These are phyloP conservation scores for Pythium rishiriense DNA, from an alignment of 352 stramenopile species.

Conservation along the genomic window DNA sequence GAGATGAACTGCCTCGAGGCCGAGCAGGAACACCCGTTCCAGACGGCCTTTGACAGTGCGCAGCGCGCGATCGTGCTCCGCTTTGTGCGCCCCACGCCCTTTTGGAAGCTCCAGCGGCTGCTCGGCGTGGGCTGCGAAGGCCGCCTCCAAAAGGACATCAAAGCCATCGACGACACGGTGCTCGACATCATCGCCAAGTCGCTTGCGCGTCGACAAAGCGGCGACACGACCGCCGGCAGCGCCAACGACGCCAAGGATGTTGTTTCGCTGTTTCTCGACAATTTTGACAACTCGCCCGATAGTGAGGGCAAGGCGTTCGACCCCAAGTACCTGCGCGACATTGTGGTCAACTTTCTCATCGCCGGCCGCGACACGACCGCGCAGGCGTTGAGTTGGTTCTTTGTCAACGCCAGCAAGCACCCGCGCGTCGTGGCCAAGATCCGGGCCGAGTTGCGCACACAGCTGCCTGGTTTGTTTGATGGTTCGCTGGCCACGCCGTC, in stretches of 20 bases:
- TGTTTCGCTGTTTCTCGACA: slow-evolving; percentile 55
- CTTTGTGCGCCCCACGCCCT: slow-evolving; percentile 34
- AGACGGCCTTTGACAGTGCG: slow-evolving; percentile 41
- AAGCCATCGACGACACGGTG: slow-evolving; percentile 51
- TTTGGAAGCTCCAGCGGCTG: slow-evolving; percentile 47
- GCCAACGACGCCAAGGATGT: slow-evolving; percentile 31
- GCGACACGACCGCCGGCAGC: slow-evolving; percentile 3
- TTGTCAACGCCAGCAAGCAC: slow-evolving; percentile 53
- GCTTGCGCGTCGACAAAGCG: slow-evolving; percentile 28
- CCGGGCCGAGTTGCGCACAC: slow-evolving; percentile 32
- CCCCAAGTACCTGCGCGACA: slow-evolving; percentile 50
- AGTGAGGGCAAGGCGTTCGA: slow-evolving; percentile 30
- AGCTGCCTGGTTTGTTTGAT: slow-evolving; percentile 17
- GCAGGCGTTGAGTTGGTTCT: slow-evolving; percentile 63
- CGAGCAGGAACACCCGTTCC: slow-evolving; percentile 27
- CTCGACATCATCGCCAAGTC: slow-evolving; percentile 46
- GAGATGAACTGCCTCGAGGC: slow-evolving; percentile 24
- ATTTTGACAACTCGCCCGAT: slow-evolving; percentile 16
- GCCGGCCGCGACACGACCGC: slow-evolving; percentile 72
- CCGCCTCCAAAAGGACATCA: slow-evolving; percentile 34
- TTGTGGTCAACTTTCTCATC: slow-evolving; percentile 76
- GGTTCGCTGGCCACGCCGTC: slow-evolving; percentile 14
- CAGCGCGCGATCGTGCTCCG: slow-evolving; percentile 34
- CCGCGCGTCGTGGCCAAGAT: slow-evolving; percentile 42
- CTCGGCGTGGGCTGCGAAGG: slow-evolving; percentile 40